Base-by-base conservation (phyloP, 78 protist species). In the Chrysochromulina parva region DNA sequence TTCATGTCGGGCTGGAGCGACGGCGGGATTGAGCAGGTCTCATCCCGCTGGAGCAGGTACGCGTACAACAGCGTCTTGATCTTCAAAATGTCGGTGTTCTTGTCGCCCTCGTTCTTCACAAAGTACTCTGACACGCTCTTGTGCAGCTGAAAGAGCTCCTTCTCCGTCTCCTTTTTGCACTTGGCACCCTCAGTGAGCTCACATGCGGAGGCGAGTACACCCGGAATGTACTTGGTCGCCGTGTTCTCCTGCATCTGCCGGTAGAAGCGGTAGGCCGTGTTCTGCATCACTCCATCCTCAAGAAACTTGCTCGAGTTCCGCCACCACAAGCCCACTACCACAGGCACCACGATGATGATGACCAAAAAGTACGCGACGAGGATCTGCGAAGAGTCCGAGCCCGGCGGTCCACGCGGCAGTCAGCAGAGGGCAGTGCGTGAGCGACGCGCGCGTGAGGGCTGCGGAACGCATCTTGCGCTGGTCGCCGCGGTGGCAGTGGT, bases 211-310 rank as follows among this genome's bases (percentile, higher is more conserved):
- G 82, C 53, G 17, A 73, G 82, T 7, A 73, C 48, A 10, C 82
- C 62, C 48, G 62, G 88, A 17, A 59, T 84, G 62, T 16, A 84
- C 48, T 59, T 59, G 62, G 88, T 7, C 19, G 62, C 88, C 88
- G 74, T 84, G 62, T 84, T 9, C 74, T 84, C 67, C 65, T 9
- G 28, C 14, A 84, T 1, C 67, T 55, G 62, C 47, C 73, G 54
- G 65, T 71, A 88, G 91, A 65, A 88, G 59, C 55, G 54, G 52
- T 67, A 71, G 19, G 73, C 57, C 20, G 91, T 71, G 82, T 38
- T 71, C 47, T 88, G 91, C 91, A 88, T 88, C 48, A 88, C 65
- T n/a, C 91, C 91, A 47, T 62, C 76, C 52, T 59, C 82, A 3
- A 48, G 82, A 53, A 55, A 65, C 82, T 88, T 54, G 81, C 22